Percentiles rank a stretch among this genome's conserved stretches.
Evolutionary conservation across 2,329 filamentous ascomycete species (phyloP).

Genomic region (Microcera coccophila): DNA sequence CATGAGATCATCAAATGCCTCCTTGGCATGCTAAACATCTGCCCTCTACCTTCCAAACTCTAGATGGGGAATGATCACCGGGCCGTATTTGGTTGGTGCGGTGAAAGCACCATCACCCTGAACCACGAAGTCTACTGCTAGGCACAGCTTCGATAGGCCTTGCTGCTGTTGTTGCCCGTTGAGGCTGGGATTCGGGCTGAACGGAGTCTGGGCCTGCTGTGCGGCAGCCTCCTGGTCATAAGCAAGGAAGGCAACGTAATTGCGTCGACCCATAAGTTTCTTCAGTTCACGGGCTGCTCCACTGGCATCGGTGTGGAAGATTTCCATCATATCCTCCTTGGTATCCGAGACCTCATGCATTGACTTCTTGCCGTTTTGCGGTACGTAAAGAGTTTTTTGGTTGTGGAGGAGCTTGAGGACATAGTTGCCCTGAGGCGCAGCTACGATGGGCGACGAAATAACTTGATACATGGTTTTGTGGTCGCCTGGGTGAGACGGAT

Average conservation of each 20-base stretch:
- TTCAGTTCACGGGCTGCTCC: slow-evolving; percentile 80
- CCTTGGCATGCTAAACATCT: background rate
- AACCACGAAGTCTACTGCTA: slow-evolving; percentile 95
- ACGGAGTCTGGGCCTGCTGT: slow-evolving; percentile 33
- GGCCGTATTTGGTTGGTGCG: slow-evolving; percentile 89
- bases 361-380: slow-evolving; percentile 76
- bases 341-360: slow-evolving; percentile 78
- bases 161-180: slow-evolving; percentile 37
- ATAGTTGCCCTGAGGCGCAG: slow-evolving; percentile 78
- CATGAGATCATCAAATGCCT: too few relatives aligned
- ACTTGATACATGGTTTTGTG: slow-evolving; percentile 99
- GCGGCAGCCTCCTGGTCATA: slow-evolving; percentile 75
- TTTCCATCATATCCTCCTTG: slow-evolving; percentile 99
- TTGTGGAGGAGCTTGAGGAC: slow-evolving; percentile 93
- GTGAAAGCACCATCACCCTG: slow-evolving; percentile 83
- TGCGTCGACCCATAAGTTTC: slow-evolving; percentile 87
- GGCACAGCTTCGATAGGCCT: slow-evolving; percentile 65
- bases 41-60: slow-evolving; percentile 57
- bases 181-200: slow-evolving; percentile 37
- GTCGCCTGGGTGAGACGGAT: slow-evolving; percentile 83
- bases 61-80: slow-evolving; percentile 86
- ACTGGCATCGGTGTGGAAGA: slow-evolving; percentile 90
- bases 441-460: slow-evolving; percentile 88
- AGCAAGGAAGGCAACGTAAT: slow-evolving; percentile 89
- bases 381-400: slow-evolving; percentile 88